Evolutionary conservation across 2,329 filamentous ascomycete species (phyloP), one percentile per base, ranked within the genome.

Genomic region (Paraphaeosphaeria minitans): DNA sequence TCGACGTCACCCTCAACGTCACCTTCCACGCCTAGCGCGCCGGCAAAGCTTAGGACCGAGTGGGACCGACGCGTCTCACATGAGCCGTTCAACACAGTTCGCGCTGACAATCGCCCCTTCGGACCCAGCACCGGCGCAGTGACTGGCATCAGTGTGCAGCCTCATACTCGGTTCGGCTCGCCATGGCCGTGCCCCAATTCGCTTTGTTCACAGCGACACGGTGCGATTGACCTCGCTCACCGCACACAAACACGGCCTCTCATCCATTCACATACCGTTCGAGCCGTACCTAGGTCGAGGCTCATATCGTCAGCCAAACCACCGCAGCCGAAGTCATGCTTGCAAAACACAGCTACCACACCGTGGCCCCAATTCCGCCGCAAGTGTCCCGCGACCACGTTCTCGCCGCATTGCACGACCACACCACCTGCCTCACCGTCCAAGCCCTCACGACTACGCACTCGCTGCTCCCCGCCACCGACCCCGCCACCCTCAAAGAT

Each of bases 321-420:
- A 37, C 13, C 13, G 16, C 4, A 5, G 13, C 39, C 16, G 37
- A 2, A 16, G 14, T 2, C 37, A 62, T 63, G 59, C 59, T 58
- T 65, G 61, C 72, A 53, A 74, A 72, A 55, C 64, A 75, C 64
- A 54, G 72, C 53, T 67, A 75, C 29, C 73, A 75, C 61, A 68
- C 69, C 45, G 68, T 69, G 10, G 67, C 68, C 27, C 59, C 65
- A 3, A 71, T 76, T 39, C 74, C 73, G 12, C 16, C 66, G 3
- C 64, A 70, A 55, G 59, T 75, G 33, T 41, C 66, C 1, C 71
- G 70, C 8, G 47, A 45, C 47, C 64, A 63, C 47, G 59, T 75
- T 33, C 66, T 75, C 48, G 63, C 63, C 39, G 72, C 72, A 1
- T 68, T 76, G 13, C 73, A 76, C 58, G 66, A 76, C 59, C 73